Percentiles rank a stretch among this genome's conserved stretches.
These are phyloP conservation scores for Lagenidium sp. DNA, from an alignment of 352 stramenopile species.

Conservation along the genomic window DNA sequence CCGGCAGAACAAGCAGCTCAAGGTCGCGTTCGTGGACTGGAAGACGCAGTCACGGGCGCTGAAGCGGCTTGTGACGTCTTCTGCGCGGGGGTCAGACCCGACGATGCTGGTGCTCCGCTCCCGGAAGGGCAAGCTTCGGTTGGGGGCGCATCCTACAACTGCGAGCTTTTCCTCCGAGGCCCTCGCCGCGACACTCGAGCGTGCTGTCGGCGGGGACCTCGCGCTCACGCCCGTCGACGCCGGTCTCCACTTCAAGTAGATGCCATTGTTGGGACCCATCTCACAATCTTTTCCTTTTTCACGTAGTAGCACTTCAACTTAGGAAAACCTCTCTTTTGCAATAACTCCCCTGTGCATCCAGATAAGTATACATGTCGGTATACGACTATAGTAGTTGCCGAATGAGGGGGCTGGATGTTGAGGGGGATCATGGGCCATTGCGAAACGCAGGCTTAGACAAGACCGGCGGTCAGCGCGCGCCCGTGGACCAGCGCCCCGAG, in stretches of 20 bases:
- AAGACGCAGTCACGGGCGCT: constrained; percentile 47
- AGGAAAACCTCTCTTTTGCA: too few relatives aligned
- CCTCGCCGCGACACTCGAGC: constrained; percentile 61
- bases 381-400: too few relatives aligned
- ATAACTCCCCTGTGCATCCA: too few relatives aligned
- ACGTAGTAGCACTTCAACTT: too few relatives aligned
- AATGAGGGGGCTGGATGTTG: too few relatives aligned
- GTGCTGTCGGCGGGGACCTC: constrained; percentile 59
- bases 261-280: too few relatives aligned
- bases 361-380: too few relatives aligned
- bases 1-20: constrained; percentile 47
- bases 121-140: constrained; percentile 54
- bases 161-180: constrained; percentile 33
- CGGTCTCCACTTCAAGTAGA: constrained; percentile 16
- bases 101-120: constrained; percentile 54
- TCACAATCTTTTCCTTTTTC: too few relatives aligned
- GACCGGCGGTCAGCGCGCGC: too few relatives aligned
- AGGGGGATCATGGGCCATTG: too few relatives aligned
- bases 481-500: too few relatives aligned
- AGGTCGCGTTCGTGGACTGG: constrained; percentile 65
- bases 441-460: too few relatives aligned
- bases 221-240: constrained; percentile 21
- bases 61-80: constrained; percentile 31
- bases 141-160: constrained; percentile 22
- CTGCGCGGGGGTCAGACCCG: constrained; percentile 17